Percentiles rank a stretch among this genome's conserved stretches.
Evolutionary conservation across 129 eudicot genomes (phyloP).

Genomic region (Smallanthus sonchifolius): DNA sequence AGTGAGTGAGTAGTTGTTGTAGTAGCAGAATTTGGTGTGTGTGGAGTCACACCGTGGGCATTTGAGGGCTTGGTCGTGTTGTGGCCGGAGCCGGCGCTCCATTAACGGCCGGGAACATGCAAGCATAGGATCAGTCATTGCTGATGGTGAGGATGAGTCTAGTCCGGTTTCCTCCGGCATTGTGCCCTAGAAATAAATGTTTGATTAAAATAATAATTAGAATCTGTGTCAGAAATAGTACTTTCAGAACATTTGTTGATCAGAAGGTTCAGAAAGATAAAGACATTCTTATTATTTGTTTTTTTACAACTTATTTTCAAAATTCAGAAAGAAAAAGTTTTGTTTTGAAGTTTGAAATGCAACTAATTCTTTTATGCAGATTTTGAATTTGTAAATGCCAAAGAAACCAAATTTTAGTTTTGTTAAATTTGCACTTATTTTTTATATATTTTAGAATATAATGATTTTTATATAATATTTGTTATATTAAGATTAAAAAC

Average conservation of each 20-base stretch:
- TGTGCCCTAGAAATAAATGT: slow-evolving; percentile 43
- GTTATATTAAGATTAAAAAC: background rate
- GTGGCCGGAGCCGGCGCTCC: slow-evolving; percentile 78
- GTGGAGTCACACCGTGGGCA: slow-evolving; percentile 93
- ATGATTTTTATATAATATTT: background rate
- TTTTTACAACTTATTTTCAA: background rate
- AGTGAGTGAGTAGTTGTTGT: slow-evolving; percentile 93
- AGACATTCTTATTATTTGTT: too few relatives aligned
- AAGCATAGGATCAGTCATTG: slow-evolving; percentile 53
- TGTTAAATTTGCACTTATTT: background rate
- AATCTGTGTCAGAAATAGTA: slow-evolving; percentile 30
- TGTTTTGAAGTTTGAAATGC: background rate
- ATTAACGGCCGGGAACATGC: slow-evolving; percentile 71
- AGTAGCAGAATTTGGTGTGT: slow-evolving; percentile 95
- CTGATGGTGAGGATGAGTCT: slow-evolving; percentile 68
- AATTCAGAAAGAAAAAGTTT: background rate
- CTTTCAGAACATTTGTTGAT: slow-evolving; percentile 28
- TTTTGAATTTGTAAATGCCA: background rate
- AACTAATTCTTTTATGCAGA: background rate
- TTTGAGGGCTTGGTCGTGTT: slow-evolving; percentile 72
- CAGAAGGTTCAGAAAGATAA: slow-evolving; percentile 13
- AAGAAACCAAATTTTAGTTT: background rate
- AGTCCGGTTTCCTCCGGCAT: slow-evolving; percentile 57
- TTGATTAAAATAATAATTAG: background rate
- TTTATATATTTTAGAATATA: background rate